Conservation (phyloP, 208 protist species). For the Porcisia deanei region DNA sequence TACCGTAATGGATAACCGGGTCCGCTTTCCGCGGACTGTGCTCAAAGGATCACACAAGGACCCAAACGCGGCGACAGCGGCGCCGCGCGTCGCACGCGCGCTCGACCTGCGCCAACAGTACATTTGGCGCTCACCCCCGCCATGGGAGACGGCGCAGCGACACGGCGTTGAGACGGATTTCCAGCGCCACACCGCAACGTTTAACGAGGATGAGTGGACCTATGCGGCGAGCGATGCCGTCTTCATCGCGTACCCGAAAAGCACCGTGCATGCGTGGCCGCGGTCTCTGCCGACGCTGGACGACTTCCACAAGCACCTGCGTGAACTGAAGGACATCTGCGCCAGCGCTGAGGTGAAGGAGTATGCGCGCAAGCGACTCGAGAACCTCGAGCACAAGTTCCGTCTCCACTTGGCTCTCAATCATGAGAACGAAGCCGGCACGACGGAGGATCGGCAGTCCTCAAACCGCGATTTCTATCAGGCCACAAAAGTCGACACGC, state of each 20-base stretch:
- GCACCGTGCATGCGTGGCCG: conserved; percentile 81
- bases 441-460: conserved; percentile 78
- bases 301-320: conserved; percentile 73
- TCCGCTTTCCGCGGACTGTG: conserved; percentile 90
- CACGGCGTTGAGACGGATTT: conserved; percentile 85
- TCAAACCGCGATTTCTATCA: conserved; percentile 95
- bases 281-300: conserved; percentile 80
- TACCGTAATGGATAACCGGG: conserved; percentile 77
- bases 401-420: conserved; percentile 94
- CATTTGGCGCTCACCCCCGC: conserved; percentile 75
- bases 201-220: conserved; percentile 92
- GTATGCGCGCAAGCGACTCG: conserved; percentile 90
- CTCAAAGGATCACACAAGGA: conserved; percentile 63
- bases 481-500: conserved; percentile 96
- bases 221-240: conserved; percentile 87
- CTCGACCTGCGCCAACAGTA: conserved; percentile 81
- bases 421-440: conserved; percentile 89
- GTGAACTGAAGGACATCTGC: conserved; percentile 76
- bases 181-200: conserved; percentile 78
- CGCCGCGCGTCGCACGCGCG: conserved; percentile 58
- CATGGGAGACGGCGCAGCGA: conserved; percentile 66
- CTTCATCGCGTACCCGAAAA: conserved; percentile 81
- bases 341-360: conserved; percentile 87
- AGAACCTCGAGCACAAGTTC: conserved; percentile 94
- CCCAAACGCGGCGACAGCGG: conserved; percentile 38